Base-by-base conservation (phyloP, 768 basidiomycete species). In the Lentinula lateritia region DNA sequence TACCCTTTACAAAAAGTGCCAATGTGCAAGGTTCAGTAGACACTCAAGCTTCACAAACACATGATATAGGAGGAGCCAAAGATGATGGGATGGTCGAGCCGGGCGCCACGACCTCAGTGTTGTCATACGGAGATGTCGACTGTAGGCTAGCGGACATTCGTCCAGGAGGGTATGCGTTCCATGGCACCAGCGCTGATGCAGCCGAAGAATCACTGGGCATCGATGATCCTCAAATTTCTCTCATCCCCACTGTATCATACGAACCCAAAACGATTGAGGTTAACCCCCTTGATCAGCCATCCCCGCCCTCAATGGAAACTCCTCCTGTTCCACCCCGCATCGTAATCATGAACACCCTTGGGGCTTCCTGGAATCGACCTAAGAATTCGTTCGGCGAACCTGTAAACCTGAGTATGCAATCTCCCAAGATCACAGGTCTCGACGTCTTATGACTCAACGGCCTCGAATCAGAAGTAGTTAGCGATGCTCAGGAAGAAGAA, bases 221-320 rank as follows among this genome's bases (percentile, higher is more conserved):
- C 32, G 55, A 56, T 5, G 5, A 9, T 23, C 53, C 15, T 5
- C 53, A 7, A 39, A 12, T n/a, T 55, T 10, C 28, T 12, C n/a
- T 41, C 20, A 10, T 16, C 34, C 53, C 36, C 13, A 5, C 2
- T 28, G 4, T 9, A 18, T 48, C 46, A 9, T 5, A 23, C 20
- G 9, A 18, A n/a, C 18, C 9, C n/a, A 23, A 12, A 10, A 10
- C 18, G 18, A 48, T 10, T n/a, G 23, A 16, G 9, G 0, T 12
- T 16, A 7, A 1, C 15, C 46, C 46, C 18, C 20, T 3, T 20
- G n/a, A 48, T 5, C n/a, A 18, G 18, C 38, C 39, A 20, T 15
- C 20, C 35, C 95, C 61, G 93, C 75, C 60, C 93, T 79, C n/a
- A 85, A 85, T 92, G 93, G 95, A 71, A 95, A 96, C 72, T 95